Percentiles rank a stretch among this genome's conserved stretches.
Evolutionary conservation across 1,139 yeast species (phyloP).

Genomic region (Candida labiduridarum): DNA sequence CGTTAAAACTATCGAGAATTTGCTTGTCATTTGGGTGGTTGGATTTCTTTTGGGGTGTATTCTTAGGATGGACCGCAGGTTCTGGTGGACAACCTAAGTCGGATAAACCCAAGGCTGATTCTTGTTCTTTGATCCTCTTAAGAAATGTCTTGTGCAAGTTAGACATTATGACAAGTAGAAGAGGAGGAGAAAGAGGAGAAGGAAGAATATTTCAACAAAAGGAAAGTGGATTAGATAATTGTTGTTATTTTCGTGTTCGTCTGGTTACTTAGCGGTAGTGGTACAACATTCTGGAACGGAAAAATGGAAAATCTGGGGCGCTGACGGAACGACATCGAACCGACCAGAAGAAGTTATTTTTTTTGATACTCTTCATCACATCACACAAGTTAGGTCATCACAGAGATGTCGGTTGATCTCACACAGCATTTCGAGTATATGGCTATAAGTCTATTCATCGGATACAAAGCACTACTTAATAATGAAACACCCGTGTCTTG

Average conservation of each 20-base stretch:
- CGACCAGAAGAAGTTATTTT: too few species aligned
- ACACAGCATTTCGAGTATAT: conserved; percentile 32
- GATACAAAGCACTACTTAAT: conserved; percentile 43
- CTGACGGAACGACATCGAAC: too few species aligned
- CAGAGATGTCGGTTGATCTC: conserved; percentile 20
- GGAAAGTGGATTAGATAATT: too few species aligned
- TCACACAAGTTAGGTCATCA: not conserved
- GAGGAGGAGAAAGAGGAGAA: too few species aligned
- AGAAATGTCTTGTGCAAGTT: conserved; percentile 45
- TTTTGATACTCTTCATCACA: not conserved
- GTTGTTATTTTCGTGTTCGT: too few species aligned
- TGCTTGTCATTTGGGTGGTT: conserved; percentile 6
- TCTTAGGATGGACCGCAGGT: conserved; percentile 5
- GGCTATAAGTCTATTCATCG: conserved; percentile 45
- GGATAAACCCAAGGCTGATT: conserved; percentile 37
- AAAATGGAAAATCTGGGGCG: too few species aligned
- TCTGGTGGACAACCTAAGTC: conserved; percentile 16
- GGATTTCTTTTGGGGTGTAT: not conserved
- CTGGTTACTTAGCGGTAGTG: too few species aligned
- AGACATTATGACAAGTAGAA: conserved; percentile 31
- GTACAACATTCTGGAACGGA: too few species aligned
- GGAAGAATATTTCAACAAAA: not conserved
- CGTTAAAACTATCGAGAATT: conserved; percentile 9
- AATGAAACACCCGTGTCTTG: conserved; percentile 77
- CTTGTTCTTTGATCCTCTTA: conserved; percentile 41